Evolutionary conservation across 2,329 filamentous ascomycete genomes (phyloP), one percentile per base, ranked within the genome.

Genomic region (Byssothecium circinans): DNA sequence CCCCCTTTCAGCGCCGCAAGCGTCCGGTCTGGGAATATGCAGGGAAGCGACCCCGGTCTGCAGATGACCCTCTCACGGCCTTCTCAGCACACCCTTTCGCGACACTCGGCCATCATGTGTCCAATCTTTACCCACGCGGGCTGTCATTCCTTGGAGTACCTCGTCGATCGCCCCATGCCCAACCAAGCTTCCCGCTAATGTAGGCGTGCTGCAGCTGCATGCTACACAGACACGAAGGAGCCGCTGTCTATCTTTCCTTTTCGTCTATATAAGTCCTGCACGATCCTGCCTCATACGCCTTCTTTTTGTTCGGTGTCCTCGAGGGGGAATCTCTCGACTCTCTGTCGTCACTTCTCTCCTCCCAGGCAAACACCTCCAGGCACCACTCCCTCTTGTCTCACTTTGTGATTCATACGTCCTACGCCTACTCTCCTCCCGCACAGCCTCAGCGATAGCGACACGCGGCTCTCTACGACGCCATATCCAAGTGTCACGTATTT

Each of bases 111-210:
- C 54, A 58, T 58, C 55, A 60, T 59, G 53, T 56, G 57, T 58
- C 49, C 42, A 50, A 42, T 50, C 54, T 56, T 52, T 57, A 47
- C 57, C 58, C 63, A 62, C 64, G 57, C 52, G 47, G 52, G 53
- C 56, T 65, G 66, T 66, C 64, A 68, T 58, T 25, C 23, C 23
- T 10, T 25, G 23, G 23, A 5, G 10, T 25, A 5, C 23, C 23
- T 25, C 47, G 50, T 56, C 47, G 50, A 65, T 61, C 52, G 39
- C 59, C 60, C 57, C 48, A 60, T 49, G 52, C 64, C 56, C 56
- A 62, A 59, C 65, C 63, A 69, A 68, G 66, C 67, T 68, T 69
- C 65, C 62, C 62, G 61, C 65, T 69, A 69, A 62, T 58, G 62
- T 62, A 60, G 52, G 57, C 53, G 53, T 57, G 57, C 60, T 61